Conservation (phyloP, 176 grass and related monocot species). For the Aegilops longissima region DNA sequence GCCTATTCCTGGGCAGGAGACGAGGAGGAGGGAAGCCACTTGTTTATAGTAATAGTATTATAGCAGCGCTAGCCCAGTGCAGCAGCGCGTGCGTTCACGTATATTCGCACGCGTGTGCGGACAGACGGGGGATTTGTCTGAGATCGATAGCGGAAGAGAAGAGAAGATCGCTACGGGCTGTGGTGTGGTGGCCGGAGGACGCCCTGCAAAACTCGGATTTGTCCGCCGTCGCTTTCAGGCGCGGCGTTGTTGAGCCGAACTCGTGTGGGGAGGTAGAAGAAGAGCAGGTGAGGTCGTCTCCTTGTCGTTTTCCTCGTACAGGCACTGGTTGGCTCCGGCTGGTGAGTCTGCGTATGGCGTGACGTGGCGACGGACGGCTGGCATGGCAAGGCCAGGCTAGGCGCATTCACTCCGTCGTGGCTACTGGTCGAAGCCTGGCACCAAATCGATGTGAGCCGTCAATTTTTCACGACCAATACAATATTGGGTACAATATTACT, state of each 20-base stretch:
- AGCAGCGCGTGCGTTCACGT: too few species aligned
- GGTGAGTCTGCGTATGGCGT: neutral
- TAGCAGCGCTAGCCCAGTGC: neutral
- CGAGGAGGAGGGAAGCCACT: neutral
- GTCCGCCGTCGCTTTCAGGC: conserved; percentile 20
- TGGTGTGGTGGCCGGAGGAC: neutral
- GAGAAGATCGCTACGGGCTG: neutral
- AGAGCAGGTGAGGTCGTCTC: neutral
- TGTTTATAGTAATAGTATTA: neutral
- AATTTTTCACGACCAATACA: too few species aligned
- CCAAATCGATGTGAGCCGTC: too few species aligned
- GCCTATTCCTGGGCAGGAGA: conserved; percentile 24
- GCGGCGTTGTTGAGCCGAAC: too few species aligned
- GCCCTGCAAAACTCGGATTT: conserved; percentile 32
- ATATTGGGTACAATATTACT: too few species aligned
- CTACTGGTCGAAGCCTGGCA: too few species aligned
- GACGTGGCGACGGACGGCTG: neutral
- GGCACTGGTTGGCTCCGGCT: neutral
- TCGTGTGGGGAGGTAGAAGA: neutral
- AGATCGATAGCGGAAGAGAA: neutral
- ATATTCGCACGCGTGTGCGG: neutral
- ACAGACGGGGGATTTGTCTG: neutral
- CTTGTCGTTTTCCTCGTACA: neutral
- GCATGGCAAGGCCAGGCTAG: too few species aligned
- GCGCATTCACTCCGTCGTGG: neutral